These are phyloP conservation scores for Phyllosticta capitalensis DNA, from an alignment of 2,329 filamentous ascomycete genomes.

Conservation along the genomic window DNA sequence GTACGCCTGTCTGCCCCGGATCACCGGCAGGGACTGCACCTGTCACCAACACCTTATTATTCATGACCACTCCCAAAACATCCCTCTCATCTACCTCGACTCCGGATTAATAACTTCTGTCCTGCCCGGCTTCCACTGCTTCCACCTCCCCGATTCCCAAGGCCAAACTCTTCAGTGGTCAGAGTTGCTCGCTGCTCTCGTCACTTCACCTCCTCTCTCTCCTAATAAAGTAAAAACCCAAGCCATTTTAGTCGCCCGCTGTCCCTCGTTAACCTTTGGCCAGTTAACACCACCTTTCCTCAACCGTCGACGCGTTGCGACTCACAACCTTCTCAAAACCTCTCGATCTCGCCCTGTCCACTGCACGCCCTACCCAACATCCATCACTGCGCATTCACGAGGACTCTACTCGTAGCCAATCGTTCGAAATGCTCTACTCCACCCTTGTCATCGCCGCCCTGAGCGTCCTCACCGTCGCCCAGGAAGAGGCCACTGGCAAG, in stretches of 20 bases:
- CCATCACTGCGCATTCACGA: not conserved
- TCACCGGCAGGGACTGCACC: not conserved
- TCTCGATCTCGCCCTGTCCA: not conserved
- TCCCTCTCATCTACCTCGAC: not conserved
- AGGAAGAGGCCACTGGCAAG: slow-evolving; percentile 16
- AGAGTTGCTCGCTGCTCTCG: not conserved
- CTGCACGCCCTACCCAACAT: not conserved
- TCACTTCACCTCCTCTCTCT: not conserved
- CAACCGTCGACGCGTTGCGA: not conserved
- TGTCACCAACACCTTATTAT: not conserved
- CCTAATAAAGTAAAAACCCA: not conserved
- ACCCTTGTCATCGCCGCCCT: slow-evolving; percentile 20
- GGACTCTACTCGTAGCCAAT: not conserved
- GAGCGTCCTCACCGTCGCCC: slow-evolving; percentile 17
- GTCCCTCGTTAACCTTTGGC: not conserved
- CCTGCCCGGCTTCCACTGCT: not conserved
- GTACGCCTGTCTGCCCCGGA: not conserved
- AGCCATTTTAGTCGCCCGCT: not conserved
- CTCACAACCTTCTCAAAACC: not conserved
- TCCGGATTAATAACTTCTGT: not conserved
- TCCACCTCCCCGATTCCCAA: not conserved
- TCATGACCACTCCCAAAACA: not conserved
- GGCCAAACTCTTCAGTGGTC: not conserved
- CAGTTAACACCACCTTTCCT: not conserved
- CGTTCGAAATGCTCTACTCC: slow-evolving; percentile 5